Evolutionary conservation across 495 filamentous ascomycete genomes (phyloP).

Genomic region (Halenospora varia): DNA sequence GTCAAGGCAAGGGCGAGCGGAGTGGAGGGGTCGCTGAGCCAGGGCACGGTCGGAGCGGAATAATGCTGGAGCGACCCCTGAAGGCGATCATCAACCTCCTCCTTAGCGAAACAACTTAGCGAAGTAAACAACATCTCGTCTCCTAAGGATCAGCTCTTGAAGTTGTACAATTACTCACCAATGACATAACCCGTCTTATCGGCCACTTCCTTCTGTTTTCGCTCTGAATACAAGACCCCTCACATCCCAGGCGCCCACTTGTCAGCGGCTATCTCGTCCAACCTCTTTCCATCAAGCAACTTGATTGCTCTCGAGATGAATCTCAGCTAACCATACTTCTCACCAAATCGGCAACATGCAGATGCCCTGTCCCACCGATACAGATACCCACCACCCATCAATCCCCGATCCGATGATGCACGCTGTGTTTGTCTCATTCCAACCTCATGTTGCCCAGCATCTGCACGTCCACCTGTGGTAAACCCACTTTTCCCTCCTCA

Average conservation of each 20-base stretch:
- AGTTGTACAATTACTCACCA: neutral
- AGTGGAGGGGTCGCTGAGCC: neutral
- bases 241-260: too few species aligned
- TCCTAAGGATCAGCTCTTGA: too few species aligned
- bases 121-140: too few species aligned
- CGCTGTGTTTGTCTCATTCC: neutral
- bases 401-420: neutral
- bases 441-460: neutral
- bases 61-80: neutral
- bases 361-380: too few species aligned
- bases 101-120: neutral
- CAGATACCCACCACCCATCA: neutral
- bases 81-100: neutral
- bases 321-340: neutral
- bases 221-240: too few species aligned
- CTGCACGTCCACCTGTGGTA: neutral
- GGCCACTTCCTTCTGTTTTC: neutral
- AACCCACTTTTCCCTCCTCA: neutral
- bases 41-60: neutral
- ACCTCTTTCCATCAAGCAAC: too few species aligned
- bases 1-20: neutral
- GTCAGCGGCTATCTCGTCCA: too few species aligned
- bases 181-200: neutral
- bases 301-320: too few species aligned
- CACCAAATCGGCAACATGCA: neutral